phyloP scores from a whole-genome alignment of 1,284 basidiomycete genomes.

The Puccinia polysora region DNA sequence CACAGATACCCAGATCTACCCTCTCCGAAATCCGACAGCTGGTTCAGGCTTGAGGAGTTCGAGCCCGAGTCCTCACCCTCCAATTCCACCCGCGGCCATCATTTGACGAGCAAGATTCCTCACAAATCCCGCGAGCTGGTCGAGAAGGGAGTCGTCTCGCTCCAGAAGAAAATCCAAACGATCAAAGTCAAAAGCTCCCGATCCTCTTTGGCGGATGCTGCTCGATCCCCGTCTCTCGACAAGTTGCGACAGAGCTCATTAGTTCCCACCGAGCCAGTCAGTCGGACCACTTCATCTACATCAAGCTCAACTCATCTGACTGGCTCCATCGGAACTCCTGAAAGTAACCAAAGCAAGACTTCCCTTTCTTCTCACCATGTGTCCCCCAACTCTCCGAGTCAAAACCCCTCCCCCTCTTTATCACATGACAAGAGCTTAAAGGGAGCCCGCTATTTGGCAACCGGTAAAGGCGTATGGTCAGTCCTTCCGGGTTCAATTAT shows the following conservation, averaged over 20 bases:
- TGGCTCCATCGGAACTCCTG: neutral
- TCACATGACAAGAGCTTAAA: neutral
- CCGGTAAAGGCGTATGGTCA: neutral
- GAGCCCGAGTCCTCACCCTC: neutral
- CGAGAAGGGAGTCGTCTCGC: neutral
- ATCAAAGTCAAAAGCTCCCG: neutral
- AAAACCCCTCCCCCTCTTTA: too few relatives aligned
- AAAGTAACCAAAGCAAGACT: neutral
- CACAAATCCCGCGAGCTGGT: neutral
- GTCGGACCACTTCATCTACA: neutral
- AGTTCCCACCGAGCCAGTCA: neutral
- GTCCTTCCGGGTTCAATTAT: neutral
- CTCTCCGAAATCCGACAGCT: conserved; percentile 5
- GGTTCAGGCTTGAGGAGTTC: conserved; percentile 2
- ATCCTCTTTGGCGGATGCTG: neutral
- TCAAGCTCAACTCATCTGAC: neutral
- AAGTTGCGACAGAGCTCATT: neutral
- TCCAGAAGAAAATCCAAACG: conserved; percentile 4
- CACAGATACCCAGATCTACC: neutral
- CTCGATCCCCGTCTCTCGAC: neutral
- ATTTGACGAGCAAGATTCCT: neutral
- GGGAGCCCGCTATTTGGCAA: neutral
- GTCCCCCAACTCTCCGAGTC: neutral
- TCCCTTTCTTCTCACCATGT: neutral
- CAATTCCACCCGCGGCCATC: neutral